These are phyloP conservation scores for Eucommia ulmoides DNA, from an alignment of 257 asterid genomes.

Conservation along the genomic window DNA sequence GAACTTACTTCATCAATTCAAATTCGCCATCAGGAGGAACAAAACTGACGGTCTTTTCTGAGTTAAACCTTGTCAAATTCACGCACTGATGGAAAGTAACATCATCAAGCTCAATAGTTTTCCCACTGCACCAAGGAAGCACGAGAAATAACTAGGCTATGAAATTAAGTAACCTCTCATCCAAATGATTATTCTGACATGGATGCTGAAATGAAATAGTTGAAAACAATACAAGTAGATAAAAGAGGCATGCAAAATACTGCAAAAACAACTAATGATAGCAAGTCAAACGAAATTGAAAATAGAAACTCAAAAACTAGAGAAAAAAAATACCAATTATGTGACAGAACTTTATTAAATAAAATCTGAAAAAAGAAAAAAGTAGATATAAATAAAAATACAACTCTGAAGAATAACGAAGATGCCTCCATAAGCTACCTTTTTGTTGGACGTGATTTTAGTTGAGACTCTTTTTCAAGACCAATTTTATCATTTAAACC, in stretches of 20 bases:
- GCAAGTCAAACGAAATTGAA: background rate
- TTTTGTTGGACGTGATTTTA: constrained; percentile 93
- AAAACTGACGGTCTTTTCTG: constrained; percentile 97
- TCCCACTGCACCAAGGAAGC: constrained; percentile 58
- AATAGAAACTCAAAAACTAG: background rate
- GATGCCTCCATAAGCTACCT: constrained; percentile 33
- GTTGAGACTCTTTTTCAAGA: constrained; percentile 95
- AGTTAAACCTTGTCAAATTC: constrained; percentile 93
- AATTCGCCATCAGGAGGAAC: constrained; percentile 99
- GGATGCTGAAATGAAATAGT: background rate
- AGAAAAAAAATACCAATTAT: too few relatives aligned
- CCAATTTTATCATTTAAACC: constrained; percentile 99
- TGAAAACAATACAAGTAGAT: background rate
- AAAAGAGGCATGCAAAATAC: background rate
- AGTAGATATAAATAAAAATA: too few relatives aligned
- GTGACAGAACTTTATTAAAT: too few relatives aligned
- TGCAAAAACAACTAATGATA: background rate
- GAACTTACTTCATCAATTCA: constrained; percentile 96
- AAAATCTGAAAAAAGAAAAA: too few relatives aligned
- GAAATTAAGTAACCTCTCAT: background rate
- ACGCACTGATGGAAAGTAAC: constrained; percentile 99
- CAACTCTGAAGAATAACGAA: too few relatives aligned
- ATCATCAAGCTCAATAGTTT: constrained; percentile 98
- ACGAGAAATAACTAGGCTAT: constrained; percentile 10
- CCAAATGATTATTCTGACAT: background rate